Conservation (phyloP, 2,329 filamentous ascomycete species). For the Arthrobotrys sinensis region DNA sequence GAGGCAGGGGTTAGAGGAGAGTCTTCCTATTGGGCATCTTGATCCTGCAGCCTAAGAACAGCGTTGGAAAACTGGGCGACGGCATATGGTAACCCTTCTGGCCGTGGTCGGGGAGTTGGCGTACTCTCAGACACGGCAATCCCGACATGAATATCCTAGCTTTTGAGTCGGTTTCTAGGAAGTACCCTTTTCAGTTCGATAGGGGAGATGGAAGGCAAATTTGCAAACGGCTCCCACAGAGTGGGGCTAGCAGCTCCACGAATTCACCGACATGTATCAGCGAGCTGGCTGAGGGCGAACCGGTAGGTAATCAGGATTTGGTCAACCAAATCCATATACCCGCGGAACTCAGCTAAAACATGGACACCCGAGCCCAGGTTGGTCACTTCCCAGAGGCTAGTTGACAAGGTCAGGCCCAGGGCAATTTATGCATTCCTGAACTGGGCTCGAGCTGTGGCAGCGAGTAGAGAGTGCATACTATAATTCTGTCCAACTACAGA, state of each 20-base stretch:
- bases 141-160: background rate
- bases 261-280: background rate
- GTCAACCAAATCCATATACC: slow-evolving; percentile 3
- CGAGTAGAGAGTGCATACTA: no score
- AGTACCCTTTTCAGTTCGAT: slow-evolving; percentile 6
- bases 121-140: slow-evolving; percentile 19
- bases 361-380: background rate
- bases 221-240: slow-evolving; percentile 18
- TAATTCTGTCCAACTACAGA: no score
- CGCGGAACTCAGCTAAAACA: background rate
- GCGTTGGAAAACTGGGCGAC: slow-evolving; percentile 9
- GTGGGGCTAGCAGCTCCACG: slow-evolving; percentile 11
- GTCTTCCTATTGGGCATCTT: slow-evolving; percentile 46
- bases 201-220: slow-evolving; percentile 20
- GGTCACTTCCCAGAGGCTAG: background rate
- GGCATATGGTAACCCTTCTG: slow-evolving; percentile 14
- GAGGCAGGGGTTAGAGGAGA: slow-evolving; percentile 26
- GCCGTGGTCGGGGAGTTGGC: slow-evolving; percentile 16
- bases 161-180: background rate
- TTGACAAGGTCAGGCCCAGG: background rate
- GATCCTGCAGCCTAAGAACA: slow-evolving; percentile 39
- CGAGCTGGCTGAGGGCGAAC: background rate
- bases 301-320: background rate
- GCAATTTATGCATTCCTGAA: background rate
- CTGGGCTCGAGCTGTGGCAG: no score